Conservation (phyloP, 345 rosid species). For the Eucalyptus viminalis region DNA sequence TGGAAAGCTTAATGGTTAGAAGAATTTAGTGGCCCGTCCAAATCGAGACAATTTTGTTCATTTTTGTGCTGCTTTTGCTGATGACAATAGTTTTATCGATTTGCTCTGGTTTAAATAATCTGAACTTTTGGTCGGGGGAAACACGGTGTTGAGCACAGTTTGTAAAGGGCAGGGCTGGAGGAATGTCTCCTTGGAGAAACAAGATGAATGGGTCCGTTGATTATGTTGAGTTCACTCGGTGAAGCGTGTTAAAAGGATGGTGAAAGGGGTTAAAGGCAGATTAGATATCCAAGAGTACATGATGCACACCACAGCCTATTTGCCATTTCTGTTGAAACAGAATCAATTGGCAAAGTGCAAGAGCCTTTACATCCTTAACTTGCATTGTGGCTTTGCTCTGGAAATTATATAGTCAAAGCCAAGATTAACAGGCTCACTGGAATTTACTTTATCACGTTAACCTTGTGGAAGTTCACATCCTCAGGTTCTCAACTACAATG, state of each 20-base stretch:
- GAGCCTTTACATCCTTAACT: not conserved
- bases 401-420: not conserved
- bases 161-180: not conserved
- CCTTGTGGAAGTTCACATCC: not conserved
- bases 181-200: not conserved
- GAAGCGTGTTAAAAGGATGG: not conserved
- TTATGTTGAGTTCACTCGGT: not conserved
- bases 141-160: not conserved
- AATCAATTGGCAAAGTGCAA: not conserved
- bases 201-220: not conserved
- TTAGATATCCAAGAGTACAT: not conserved
- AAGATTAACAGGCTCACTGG: not conserved
- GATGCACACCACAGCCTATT: not conserved
- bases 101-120: not conserved
- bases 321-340: not conserved
- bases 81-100: not conserved
- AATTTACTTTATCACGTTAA: not conserved
- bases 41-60: not conserved
- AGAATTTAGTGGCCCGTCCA: not conserved
- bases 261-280: not conserved
- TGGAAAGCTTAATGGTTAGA: not conserved
- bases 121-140: not conserved
- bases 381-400: not conserved
- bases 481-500: not conserved
- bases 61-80: not conserved